A percentile compares a stretch with the other conserved stretches of the same genome.
phyloP scores from a whole-genome alignment of 2,329 filamentous ascomycete species.

The Aspergillus pseudonomiae region DNA sequence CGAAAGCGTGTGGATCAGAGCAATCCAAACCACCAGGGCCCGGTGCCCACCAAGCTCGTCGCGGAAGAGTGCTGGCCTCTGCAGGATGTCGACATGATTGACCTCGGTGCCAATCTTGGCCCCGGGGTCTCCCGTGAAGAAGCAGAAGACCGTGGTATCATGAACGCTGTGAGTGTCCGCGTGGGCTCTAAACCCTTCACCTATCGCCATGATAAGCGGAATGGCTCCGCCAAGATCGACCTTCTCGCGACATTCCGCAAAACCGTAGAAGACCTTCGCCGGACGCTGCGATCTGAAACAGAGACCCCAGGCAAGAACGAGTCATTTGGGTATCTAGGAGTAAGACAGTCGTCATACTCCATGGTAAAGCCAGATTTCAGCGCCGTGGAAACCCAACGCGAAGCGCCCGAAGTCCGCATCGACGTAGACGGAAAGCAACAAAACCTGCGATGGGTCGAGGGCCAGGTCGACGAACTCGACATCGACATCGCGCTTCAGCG shows the following conservation, averaged over 20 bases:
- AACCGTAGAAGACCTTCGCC: conserved; percentile 87
- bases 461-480: conserved; percentile 92
- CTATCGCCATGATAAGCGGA: conserved; percentile 83
- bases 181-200: conserved; percentile 91
- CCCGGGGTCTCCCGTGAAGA: conserved; percentile 41
- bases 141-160: conserved; percentile 62
- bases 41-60: conserved; percentile 71
- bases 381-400: conserved; percentile 74
- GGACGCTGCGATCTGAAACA: conserved; percentile 80
- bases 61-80: conserved; percentile 94
- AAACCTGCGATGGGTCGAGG: conserved; percentile 92
- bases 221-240: conserved; percentile 75
- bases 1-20: conserved; percentile 80
- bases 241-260: conserved; percentile 90
- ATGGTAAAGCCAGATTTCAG: conserved; percentile 79
- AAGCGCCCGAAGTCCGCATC: conserved; percentile 74
- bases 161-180: conserved; percentile 87
- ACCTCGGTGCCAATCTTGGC: conserved; percentile 65
- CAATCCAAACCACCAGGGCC: conserved; percentile 49
- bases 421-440: conserved; percentile 97
- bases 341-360: conserved; percentile 69
- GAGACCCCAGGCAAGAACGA: conserved; percentile 85
- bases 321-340: conserved; percentile 82
- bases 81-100: conserved; percentile 88
- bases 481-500: conserved; percentile 91